phyloP scores from a whole-genome alignment of 495 filamentous ascomycete species.

The Lasiosphaeriaceae sp. region DNA sequence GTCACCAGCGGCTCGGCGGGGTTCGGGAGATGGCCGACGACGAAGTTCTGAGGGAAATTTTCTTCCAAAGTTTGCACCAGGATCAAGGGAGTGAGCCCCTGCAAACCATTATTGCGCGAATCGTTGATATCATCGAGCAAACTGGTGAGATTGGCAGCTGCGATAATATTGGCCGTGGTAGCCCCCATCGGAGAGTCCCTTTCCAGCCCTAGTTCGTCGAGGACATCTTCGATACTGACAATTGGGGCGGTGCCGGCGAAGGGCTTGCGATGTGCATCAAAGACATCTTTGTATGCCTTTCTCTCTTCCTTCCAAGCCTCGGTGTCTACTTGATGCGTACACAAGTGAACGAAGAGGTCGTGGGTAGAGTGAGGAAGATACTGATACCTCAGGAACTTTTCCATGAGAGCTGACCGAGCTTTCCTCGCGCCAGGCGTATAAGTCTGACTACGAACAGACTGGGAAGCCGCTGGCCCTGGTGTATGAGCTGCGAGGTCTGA shows the following conservation, averaged over 20 bases:
- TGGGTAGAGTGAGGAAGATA: slow-evolving; percentile 10
- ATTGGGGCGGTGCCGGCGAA: slow-evolving; percentile 5
- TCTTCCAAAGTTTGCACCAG: slow-evolving; percentile 16
- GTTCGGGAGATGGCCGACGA: slow-evolving; percentile 2
- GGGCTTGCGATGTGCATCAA: slow-evolving; percentile 7
- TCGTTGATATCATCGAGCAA: slow-evolving; percentile 15
- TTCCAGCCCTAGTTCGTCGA: slow-evolving; percentile 7
- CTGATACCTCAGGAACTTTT: slow-evolving; percentile 2
- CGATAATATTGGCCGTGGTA: slow-evolving; percentile 5
- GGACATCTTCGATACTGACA: slow-evolving; percentile 14
- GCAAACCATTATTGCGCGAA: no score
- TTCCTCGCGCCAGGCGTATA: slow-evolving; percentile 9
- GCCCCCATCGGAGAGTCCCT: neutral
- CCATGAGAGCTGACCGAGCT: slow-evolving; percentile 11
- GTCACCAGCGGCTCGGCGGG: slow-evolving; percentile 10
- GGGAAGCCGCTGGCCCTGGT: no score
- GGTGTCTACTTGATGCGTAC: neutral
- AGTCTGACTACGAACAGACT: neutral
- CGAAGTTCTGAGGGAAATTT: slow-evolving; percentile 12
- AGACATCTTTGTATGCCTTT: neutral
- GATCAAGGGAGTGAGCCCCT: slow-evolving; percentile 5
- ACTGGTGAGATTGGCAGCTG: slow-evolving; percentile 18
- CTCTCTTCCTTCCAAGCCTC: slow-evolving; percentile 14
- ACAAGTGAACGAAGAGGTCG: slow-evolving; percentile 17
- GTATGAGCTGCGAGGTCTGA: no score